phyloP scores from a whole-genome alignment of 169 alveolate genomes.

The Pseudocohnilembus persalinus region DNA sequence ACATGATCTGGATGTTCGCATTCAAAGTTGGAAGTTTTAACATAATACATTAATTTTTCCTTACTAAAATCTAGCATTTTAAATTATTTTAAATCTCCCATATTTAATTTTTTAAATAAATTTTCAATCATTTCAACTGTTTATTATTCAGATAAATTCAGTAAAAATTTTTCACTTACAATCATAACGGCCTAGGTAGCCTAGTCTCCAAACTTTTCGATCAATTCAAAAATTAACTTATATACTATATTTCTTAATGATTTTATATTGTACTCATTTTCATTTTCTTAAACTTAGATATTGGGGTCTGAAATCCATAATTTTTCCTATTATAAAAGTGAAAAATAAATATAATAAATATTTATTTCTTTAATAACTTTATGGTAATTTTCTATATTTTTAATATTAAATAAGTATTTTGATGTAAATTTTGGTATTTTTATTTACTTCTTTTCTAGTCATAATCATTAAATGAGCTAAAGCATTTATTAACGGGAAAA shows the following conservation, averaged over 20 bases:
- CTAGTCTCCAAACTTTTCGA: slow-evolving; percentile 41
- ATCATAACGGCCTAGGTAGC: slow-evolving; percentile 23
- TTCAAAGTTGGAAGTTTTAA: slow-evolving; percentile 33
- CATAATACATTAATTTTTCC: slow-evolving; percentile 27
- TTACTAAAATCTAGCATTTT: slow-evolving; percentile 33
- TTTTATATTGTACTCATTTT: slow-evolving; percentile 37
- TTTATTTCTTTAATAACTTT: background rate
- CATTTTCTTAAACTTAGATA: slow-evolving; percentile 30
- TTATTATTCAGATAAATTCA: slow-evolving; percentile 22
- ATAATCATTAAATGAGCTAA: slow-evolving; percentile 34
- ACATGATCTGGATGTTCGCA: slow-evolving; percentile 12
- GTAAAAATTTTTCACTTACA: slow-evolving; percentile 39
- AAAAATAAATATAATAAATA: too few relatives aligned
- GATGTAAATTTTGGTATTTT: too few relatives aligned
- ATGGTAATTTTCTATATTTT: too few relatives aligned
- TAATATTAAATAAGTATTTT: too few relatives aligned
- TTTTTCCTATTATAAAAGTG: slow-evolving; percentile 24
- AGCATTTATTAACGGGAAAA: slow-evolving; percentile 40
- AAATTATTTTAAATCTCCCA: slow-evolving; percentile 21
- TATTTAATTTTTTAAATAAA: slow-evolving; percentile 10
- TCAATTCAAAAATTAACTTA: slow-evolving; percentile 35
- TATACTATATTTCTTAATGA: slow-evolving; percentile 23
- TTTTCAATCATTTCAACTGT: slow-evolving; percentile 20
- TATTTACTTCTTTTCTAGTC: slow-evolving; percentile 13
- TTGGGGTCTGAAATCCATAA: slow-evolving; percentile 45